phyloP scores from a whole-genome alignment of 345 rosid species.

The Gossypium australe region DNA sequence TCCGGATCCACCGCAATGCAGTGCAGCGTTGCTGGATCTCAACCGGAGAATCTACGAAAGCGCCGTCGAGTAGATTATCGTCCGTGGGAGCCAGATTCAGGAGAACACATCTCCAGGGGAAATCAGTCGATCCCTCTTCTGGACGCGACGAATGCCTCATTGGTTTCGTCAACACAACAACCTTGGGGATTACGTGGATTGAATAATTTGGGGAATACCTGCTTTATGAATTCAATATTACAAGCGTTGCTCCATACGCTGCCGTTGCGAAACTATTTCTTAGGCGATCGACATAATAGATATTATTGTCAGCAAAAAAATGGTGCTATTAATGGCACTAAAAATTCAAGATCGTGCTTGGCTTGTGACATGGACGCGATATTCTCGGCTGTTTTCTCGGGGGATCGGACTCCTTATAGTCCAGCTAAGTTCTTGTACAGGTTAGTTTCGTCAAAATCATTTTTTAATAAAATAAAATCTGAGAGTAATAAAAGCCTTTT shows the following conservation, averaged over 20 bases:
- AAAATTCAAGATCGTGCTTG: slow-evolving; percentile 32
- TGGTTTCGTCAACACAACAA: background rate
- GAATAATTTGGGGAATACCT: slow-evolving; percentile 57
- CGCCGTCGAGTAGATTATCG: slow-evolving; percentile 46
- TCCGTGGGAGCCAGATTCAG: slow-evolving; percentile 41
- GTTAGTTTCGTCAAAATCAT: slow-evolving; percentile 16
- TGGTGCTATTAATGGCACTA: slow-evolving; percentile 5
- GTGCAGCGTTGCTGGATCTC: background rate
- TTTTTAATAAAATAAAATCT: background rate
- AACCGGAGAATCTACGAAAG: slow-evolving; percentile 41
- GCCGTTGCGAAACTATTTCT: slow-evolving; percentile 49
- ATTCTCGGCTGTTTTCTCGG: slow-evolving; percentile 48
- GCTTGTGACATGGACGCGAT: slow-evolving; percentile 55
- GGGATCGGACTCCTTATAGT: slow-evolving; percentile 52
- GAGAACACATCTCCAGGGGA: slow-evolving; percentile 27
- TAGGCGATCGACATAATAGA: slow-evolving; percentile 49
- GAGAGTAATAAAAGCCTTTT: background rate
- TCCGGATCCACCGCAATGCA: slow-evolving; percentile 16
- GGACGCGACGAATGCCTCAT: background rate
- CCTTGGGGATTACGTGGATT: slow-evolving; percentile 53
- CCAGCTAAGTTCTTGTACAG: slow-evolving; percentile 61
- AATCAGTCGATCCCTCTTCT: slow-evolving; percentile 23
- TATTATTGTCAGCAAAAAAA: slow-evolving; percentile 39
- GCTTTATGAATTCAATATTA: slow-evolving; percentile 66
- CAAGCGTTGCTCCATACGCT: slow-evolving; percentile 60